Base-by-base conservation (phyloP, 306 rosid genomes). In the Senna siamea region DNA sequence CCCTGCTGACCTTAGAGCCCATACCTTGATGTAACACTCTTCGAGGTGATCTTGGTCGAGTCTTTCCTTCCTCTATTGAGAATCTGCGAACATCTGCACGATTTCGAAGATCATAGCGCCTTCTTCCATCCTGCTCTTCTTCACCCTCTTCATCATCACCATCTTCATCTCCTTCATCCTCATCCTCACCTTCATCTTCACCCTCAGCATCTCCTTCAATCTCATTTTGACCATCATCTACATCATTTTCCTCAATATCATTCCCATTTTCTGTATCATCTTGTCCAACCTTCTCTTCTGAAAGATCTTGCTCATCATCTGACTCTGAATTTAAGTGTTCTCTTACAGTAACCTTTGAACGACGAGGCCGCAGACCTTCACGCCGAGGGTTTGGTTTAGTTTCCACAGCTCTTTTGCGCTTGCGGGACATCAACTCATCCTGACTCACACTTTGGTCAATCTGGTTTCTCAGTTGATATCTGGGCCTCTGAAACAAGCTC, bases 311-410 rank as follows among this genome's bases (percentile, higher is more conserved):
- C 65, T 85, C 97, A 80, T 91, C 92, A 63, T 85, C 96, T 66
- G 85, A 89, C 70, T 80, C 91, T 68, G 72, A 85, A 70, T 68
- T 51, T n/a, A 84, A 72, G 44, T 50, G 85, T 46, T 84, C 78
- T 76, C 86, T 91, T 19, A 81, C 62, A 74, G 41, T 55, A 55
- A 74, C 59, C 86, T 83, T 87, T 14, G 89, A 86, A 73, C 88
- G 89, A 41, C 99, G 99, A 78, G 99, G 99, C 9, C 99, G 86
- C 58, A 94, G 80, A 68, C 99, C 99, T 85, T 94, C 99, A 14
- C 99, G 97, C 37, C 97, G 83, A 37, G 99, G 99, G 17, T 84
- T 65, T 34, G 81, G 63, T 66, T 81, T 79, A 63, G 77, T 78
- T 66, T 83, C 88, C 41, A 75, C 61, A 4, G 37, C 51, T 69